Conservation (phyloP, 257 asterid genomes). For the Cinchona pubescens region DNA sequence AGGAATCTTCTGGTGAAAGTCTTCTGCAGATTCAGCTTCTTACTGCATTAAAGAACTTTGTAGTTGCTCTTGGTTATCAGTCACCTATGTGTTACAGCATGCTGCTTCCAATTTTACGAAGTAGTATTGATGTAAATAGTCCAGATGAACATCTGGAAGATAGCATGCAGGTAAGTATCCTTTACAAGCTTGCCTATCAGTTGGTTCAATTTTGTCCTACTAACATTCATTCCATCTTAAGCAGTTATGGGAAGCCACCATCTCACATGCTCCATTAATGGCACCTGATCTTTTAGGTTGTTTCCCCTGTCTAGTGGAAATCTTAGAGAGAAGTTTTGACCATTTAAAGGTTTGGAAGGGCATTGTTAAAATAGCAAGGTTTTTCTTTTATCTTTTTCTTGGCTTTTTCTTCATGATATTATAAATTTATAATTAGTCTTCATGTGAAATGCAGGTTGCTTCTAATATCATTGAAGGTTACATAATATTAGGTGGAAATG, state of each 20-base stretch:
- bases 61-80: conserved; percentile 82
- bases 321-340: conserved; percentile 82
- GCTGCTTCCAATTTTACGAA: conserved; percentile 76
- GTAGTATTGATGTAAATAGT: conserved; percentile 60
- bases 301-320: conserved; percentile 86
- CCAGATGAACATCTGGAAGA: conserved; percentile 98
- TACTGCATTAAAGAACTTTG: conserved; percentile 80
- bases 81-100: conserved; percentile 75
- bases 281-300: conserved; percentile 70
- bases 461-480: conserved; percentile 84
- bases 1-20: conserved; percentile 91
- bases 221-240: conserved; percentile 1
- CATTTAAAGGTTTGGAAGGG: conserved; percentile 60
- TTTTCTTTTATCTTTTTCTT: conserved; percentile 6
- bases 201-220: background rate
- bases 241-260: conserved; percentile 97
- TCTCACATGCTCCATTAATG: conserved; percentile 85
- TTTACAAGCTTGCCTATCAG: background rate
- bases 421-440: conserved; percentile 1
- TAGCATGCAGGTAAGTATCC: conserved; percentile 72
- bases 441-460: conserved; percentile 57
- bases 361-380: no score
- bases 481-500: conserved; percentile 77
- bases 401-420: conserved; percentile 22
- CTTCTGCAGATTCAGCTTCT: conserved; percentile 99